Base-by-base conservation (phyloP, 192 early-diverging fungal genomes). In the Podochytrium sp. region DNA sequence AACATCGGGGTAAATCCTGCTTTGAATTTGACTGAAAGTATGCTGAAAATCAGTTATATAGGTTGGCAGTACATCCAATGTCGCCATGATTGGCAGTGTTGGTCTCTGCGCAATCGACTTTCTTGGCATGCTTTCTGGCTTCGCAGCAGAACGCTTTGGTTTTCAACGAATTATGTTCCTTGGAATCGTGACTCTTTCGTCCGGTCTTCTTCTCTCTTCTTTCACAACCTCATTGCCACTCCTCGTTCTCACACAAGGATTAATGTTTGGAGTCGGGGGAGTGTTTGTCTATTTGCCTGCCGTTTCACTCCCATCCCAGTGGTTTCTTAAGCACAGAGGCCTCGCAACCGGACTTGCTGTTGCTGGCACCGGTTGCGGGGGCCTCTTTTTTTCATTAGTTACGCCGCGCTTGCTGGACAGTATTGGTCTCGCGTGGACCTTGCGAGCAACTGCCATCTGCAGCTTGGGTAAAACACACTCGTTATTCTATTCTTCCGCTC, bases 281-380 rank as follows among this genome's bases (percentile, higher is more conserved):
- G 84, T 85, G 3, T 79, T 94, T 38, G 60, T 91, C 18, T 89
- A 87, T 41, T 85, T 91, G 16, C 91, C 91, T 0, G 85, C 81
- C 34, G 83, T 92, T 40, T 81, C 83, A 16, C 83, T 91, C 3
- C 83, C 89, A 4, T 74, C 87, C 1, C 90, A 93, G 71, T 95
- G 89, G 87, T 93, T 92, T 69, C 68, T 76, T 41, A 84, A 83
- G 69, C 71, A 82, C 47, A 81, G 90, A 10, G 90, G 89, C 0
- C 52, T 93, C 39, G 93, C 93, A 1, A 82, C 90, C 3, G 93
- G 92, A 10, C 49, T 93, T 32, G 88, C 92, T 30, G 82, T 93
- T 49, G 61, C 90, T 23, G 93, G 92, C 3, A 34, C 49, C 34
- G 91, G 92, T 38, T 43, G 90, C 23, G 93, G 93, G 59, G 92